phyloP scores from a whole-genome alignment of 495 filamentous ascomycete genomes.

The Podospora australis region DNA sequence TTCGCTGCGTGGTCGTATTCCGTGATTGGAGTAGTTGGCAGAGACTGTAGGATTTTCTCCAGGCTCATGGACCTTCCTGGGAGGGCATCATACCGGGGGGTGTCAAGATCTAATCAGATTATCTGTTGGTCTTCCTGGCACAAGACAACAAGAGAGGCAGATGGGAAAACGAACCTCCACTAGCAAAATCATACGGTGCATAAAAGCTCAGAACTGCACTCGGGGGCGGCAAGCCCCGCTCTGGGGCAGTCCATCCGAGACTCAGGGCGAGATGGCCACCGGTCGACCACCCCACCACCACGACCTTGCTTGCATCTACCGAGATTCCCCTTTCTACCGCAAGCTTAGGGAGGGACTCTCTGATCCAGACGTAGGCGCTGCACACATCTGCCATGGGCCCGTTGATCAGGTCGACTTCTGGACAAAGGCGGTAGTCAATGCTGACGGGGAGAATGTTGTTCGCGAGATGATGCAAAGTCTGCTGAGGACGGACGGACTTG shows the following conservation, averaged over 20 bases:
- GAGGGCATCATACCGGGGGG: too few species aligned
- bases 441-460: slow-evolving; percentile 47
- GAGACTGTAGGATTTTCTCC: too few species aligned
- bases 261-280: not conserved
- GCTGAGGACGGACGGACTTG: slow-evolving; percentile 37
- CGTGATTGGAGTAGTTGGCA: too few species aligned
- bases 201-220: not conserved
- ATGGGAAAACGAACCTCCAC: not conserved
- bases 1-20: too few species aligned
- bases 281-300: not conserved
- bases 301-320: not conserved
- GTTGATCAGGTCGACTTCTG: slow-evolving; percentile 41
- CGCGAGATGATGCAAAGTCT: slow-evolving; percentile 33
- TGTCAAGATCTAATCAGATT: too few species aligned
- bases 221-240: not conserved
- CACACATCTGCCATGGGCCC: slow-evolving; percentile 46
- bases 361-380: slow-evolving; percentile 42
- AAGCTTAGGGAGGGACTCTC: not conserved
- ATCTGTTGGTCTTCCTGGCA: too few species aligned
- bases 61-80: too few species aligned
- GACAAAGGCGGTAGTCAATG: slow-evolving; percentile 52
- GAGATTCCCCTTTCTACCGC: not conserved
- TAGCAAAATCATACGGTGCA: not conserved
- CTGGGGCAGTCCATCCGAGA: not conserved
- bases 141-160: too few species aligned